phyloP scores from a whole-genome alignment of 805 yeast genomes.

The Candida tibetensis region DNA sequence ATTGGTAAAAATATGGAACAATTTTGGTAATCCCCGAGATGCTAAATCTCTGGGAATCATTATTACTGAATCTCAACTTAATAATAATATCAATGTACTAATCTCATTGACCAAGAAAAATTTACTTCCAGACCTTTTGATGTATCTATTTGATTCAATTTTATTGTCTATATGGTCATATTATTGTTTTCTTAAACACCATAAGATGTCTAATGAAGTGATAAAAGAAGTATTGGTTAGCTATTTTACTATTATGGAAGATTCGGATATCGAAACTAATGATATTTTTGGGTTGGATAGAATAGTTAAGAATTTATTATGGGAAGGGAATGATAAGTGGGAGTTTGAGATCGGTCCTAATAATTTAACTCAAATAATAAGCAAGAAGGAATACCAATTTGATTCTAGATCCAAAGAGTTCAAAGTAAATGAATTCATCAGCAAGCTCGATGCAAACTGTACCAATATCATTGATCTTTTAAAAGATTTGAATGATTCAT shows the following conservation, averaged over 20 bases:
- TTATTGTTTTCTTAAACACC: constrained; percentile 31
- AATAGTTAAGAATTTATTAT: constrained; percentile 32
- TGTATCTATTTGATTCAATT: constrained; percentile 29
- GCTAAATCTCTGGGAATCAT: neutral
- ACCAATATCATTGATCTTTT: constrained; percentile 40
- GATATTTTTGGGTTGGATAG: constrained; percentile 24
- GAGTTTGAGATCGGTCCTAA: constrained; percentile 42
- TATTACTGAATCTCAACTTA: constrained; percentile 48
- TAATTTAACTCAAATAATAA: constrained; percentile 29
- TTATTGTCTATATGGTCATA: constrained; percentile 45
- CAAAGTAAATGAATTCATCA: constrained; percentile 27
- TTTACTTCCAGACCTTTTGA: constrained; percentile 22
- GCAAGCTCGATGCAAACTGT: constrained; percentile 26
- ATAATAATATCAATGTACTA: constrained; percentile 64
- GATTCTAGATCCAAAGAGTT: constrained; percentile 16
- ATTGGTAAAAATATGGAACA: constrained; percentile 47
- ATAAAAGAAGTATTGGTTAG: constrained; percentile 39
- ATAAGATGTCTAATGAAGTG: constrained; percentile 31
- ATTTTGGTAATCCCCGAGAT: constrained; percentile 41
- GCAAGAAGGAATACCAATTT: constrained; percentile 3
- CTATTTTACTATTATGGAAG: constrained; percentile 26
- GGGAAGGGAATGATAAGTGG: constrained; percentile 36
- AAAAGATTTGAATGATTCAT: constrained; percentile 46
- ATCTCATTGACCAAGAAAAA: constrained; percentile 53
- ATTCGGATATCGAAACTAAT: constrained; percentile 13